Evolutionary conservation across 495 filamentous ascomycete species (phyloP), one percentile per base, ranked within the genome.

Genomic region (Saxispiralis lemnorum): DNA sequence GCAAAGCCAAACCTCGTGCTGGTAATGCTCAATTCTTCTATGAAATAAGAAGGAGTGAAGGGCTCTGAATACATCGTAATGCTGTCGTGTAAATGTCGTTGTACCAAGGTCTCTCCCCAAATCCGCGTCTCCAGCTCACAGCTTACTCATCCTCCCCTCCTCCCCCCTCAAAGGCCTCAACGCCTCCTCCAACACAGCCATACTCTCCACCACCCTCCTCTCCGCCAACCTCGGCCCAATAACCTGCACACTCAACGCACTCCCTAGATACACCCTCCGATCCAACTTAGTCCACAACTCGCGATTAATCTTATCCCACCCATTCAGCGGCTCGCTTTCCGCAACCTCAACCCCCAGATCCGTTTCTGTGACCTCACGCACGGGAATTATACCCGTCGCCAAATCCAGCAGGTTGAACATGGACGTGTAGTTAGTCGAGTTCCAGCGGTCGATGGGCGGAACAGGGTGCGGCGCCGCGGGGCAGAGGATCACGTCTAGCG

Each of bases 221-320:
- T 81, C 76, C 47, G 70, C 64, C 56, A 72, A 56, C 49, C 64
- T 75, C 18, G 74, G 74, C 6, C 66, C 70, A 0, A 79, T 59
- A 4, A 79, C 68, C 56, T 81, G 76, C 6, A 81, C 57, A 45
- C 65, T 68, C 10, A 79, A 56, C 17, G 64, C 65, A 0, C 69
- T 72, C 2, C 63, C 63, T 17, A 79, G 51, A 51, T 76, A 81
- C 0, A 73, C 61, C 1, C 61, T 59, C 5, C 74, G 62, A 51
- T 78, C 68, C 34, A 45, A 21, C 66, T 63, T 35, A 2, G 42
- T 67, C 76, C 75, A 81, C 14, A 80, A 51, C 46, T 64, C 57
- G 31, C 73, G 61, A 58, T 80, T 79, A 3, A 57, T 58, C 57
- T 71, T 67, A 59, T 81, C 77, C 75, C 72, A 79, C 15, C 63